Conservation (phyloP, 805 yeast genomes). For the Candida coquimbonensis region DNA sequence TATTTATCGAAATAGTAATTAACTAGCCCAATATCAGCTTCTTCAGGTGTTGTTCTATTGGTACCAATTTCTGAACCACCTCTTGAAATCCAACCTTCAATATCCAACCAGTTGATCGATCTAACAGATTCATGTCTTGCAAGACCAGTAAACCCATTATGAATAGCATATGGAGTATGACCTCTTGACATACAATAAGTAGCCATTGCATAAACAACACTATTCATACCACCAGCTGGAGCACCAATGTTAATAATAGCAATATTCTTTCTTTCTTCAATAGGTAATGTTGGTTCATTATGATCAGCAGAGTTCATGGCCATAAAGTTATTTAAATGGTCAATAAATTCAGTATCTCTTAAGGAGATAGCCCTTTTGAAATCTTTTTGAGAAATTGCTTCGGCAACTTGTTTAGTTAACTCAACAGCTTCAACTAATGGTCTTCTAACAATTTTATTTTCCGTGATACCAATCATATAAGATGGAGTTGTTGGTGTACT, state of each 20-base stretch:
- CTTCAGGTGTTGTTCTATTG: conserved; percentile 61
- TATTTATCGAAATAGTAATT: conserved; percentile 68
- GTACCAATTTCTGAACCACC: conserved; percentile 87
- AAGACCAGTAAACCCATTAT: conserved; percentile 70
- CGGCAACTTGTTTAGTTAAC: conserved; percentile 66
- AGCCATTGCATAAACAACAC: conserved; percentile 71
- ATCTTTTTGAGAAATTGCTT: conserved; percentile 56
- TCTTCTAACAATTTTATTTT: conserved; percentile 60
- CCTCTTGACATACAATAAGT: conserved; percentile 71
- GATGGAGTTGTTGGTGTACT: conserved; percentile 66
- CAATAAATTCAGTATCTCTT: conserved; percentile 66
- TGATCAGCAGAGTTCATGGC: conserved; percentile 66
- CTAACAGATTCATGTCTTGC: conserved; percentile 55
- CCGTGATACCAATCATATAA: conserved; percentile 69
- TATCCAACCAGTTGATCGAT: conserved; percentile 57
- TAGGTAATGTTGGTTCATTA: conserved; percentile 51
- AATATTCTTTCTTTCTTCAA: conserved; percentile 47
- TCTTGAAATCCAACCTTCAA: conserved; percentile 62
- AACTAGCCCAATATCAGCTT: conserved; percentile 59
- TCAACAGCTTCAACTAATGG: conserved; percentile 69
- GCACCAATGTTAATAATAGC: conserved; percentile 78
- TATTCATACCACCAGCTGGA: conserved; percentile 71
- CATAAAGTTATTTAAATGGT: conserved; percentile 54
- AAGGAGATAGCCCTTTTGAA: conserved; percentile 64
- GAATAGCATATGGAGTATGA: conserved; percentile 63